phyloP scores from a whole-genome alignment of 1,139 yeast species.

The Blastobotrys illinoisensis region DNA sequence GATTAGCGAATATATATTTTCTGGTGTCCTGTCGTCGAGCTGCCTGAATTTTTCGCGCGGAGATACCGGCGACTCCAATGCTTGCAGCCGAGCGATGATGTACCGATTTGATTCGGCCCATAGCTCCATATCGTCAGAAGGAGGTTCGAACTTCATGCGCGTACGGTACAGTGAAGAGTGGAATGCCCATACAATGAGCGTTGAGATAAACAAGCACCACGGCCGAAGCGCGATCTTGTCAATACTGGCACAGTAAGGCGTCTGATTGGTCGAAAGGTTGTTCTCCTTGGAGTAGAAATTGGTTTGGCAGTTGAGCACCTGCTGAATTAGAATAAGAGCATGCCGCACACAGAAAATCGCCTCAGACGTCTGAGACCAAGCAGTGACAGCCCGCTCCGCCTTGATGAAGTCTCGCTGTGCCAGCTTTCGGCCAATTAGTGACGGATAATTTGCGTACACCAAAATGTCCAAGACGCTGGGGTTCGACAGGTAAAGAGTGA shows the following conservation, averaged over 20 bases:
- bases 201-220: constrained; percentile 19
- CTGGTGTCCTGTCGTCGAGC: not conserved
- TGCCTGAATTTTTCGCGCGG: not conserved
- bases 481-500: constrained; percentile 21
- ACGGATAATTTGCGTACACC: constrained; percentile 13
- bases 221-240: constrained; percentile 21
- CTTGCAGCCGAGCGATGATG: constrained; percentile 13
- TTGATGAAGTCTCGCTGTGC: constrained; percentile 18
- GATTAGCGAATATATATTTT: constrained; percentile 5
- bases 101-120: constrained; percentile 14
- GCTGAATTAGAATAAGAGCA: constrained; percentile 17
- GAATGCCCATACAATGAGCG: constrained; percentile 17
- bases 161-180: constrained; percentile 8
- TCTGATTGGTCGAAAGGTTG: not conserved
- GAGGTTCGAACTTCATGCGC: constrained; percentile 1
- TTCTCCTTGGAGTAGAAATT: constrained; percentile 6
- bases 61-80: constrained; percentile 7
- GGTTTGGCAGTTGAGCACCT: constrained; percentile 13
- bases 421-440: constrained; percentile 20
- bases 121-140: constrained; percentile 6
- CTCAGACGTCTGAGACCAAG: constrained; percentile 19
- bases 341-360: constrained; percentile 15
- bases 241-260: constrained; percentile 11
- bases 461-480: constrained; percentile 19
- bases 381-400: constrained; percentile 19